These are phyloP conservation scores for Nissolia schottii DNA, from an alignment of 306 rosid species.

Conservation along the genomic window DNA sequence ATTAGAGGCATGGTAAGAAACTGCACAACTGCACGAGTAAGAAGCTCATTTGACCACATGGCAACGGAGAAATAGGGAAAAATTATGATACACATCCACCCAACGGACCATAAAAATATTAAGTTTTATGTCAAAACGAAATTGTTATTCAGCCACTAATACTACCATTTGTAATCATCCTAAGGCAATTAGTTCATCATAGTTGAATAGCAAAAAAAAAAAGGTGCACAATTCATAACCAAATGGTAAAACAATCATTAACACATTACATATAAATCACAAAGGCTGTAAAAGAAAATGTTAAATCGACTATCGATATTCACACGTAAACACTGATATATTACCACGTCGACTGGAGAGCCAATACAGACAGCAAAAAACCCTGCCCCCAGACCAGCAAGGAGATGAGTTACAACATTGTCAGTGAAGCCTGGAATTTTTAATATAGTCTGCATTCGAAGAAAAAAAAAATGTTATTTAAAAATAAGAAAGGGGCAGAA, in stretches of 20 bases:
- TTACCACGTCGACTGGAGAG: slow-evolving; percentile 99
- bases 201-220: not conserved
- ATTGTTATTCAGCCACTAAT: not conserved
- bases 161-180: slow-evolving; percentile 1
- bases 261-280: not conserved
- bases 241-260: not conserved
- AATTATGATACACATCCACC: not conserved
- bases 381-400: slow-evolving; percentile 97
- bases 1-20: not conserved
- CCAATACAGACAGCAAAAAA: slow-evolving; percentile 96
- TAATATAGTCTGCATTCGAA: slow-evolving; percentile 71
- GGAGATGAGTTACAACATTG: slow-evolving; percentile 84
- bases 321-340: not conserved
- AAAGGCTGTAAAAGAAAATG: not conserved
- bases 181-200: not conserved
- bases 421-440: slow-evolving; percentile 96
- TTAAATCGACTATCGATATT: not conserved
- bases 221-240: not conserved
- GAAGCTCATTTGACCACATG: not conserved
- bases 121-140: not conserved
- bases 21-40: not conserved
- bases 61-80: not conserved
- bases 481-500: not conserved
- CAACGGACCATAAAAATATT: not conserved
- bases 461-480: not conserved